phyloP scores from a whole-genome alignment of 1,139 yeast genomes.

The Suhomyces bokatorum region DNA sequence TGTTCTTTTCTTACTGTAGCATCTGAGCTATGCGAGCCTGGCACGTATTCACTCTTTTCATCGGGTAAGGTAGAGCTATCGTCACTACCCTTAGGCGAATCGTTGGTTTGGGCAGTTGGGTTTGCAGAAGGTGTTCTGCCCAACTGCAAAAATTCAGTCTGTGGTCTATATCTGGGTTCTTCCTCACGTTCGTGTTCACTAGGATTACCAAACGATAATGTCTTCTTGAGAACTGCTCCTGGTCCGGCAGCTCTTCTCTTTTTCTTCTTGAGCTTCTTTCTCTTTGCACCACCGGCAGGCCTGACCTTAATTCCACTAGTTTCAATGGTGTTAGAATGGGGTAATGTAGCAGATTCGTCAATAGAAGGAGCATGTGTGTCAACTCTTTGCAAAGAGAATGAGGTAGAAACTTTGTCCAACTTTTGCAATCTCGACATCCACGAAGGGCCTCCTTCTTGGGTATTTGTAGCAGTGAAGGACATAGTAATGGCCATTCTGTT shows the following conservation, averaged over 20 bases:
- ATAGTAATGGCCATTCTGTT: slow-evolving; percentile 92
- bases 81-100: slow-evolving; percentile 14
- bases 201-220: slow-evolving; percentile 29
- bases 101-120: slow-evolving; percentile 11
- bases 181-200: slow-evolving; percentile 31
- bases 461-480: slow-evolving; percentile 75
- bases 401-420: slow-evolving; percentile 67
- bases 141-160: slow-evolving; percentile 43
- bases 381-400: slow-evolving; percentile 77
- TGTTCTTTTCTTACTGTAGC: not conserved
- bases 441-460: slow-evolving; percentile 58
- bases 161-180: slow-evolving; percentile 40
- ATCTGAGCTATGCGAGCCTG: slow-evolving; percentile 1
- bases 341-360: slow-evolving; percentile 20
- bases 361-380: slow-evolving; percentile 47
- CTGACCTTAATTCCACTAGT: slow-evolving; percentile 69
- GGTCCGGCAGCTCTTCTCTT: slow-evolving; percentile 33
- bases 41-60: slow-evolving; percentile 11
- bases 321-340: slow-evolving; percentile 45
- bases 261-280: slow-evolving; percentile 43
- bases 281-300: slow-evolving; percentile 77
- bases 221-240: slow-evolving; percentile 29
- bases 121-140: slow-evolving; percentile 31
- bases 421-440: slow-evolving; percentile 91
- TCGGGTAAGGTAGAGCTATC: slow-evolving; percentile 14